phyloP scores from a whole-genome alignment of 805 yeast species.

The Metschnikowia matae region DNA sequence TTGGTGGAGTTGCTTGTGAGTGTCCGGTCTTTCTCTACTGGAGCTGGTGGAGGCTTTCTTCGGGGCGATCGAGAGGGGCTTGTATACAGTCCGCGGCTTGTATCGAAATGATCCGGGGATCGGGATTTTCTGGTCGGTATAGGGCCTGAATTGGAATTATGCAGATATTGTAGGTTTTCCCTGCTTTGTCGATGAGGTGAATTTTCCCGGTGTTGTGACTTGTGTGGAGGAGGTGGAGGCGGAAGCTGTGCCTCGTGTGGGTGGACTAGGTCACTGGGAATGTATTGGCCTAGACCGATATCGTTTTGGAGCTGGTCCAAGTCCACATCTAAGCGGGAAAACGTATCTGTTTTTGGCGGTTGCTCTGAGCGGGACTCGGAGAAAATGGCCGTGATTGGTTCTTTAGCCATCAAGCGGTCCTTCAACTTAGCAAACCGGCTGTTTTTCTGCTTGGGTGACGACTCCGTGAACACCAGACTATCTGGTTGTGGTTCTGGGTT shows the following conservation, averaged over 20 bases:
- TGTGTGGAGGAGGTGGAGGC: conserved; percentile 19
- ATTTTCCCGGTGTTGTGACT: not conserved
- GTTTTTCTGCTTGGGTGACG: conserved; percentile 20
- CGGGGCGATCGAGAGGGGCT: not conserved
- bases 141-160: not conserved
- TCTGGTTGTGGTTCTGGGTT: conserved; percentile 8
- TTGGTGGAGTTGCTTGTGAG: conserved; percentile 17
- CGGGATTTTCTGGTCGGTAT: too few relatives aligned
- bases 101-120: not conserved
- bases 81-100: not conserved
- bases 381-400: conserved; percentile 27
- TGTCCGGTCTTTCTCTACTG: not conserved
- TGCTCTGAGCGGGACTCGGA: not conserved
- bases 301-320: conserved; percentile 5
- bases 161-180: not conserved
- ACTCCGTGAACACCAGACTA: conserved; percentile 12
- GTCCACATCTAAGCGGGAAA: not conserved
- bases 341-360: not conserved
- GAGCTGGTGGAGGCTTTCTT: conserved; percentile 18
- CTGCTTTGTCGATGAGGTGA: not conserved
- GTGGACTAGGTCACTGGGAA: conserved; percentile 1
- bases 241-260: conserved; percentile 12
- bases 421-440: conserved; percentile 30
- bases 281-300: conserved; percentile 9
- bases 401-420: conserved; percentile 31